Evolutionary conservation across 164 flowering plant species (phyloP), one percentile per base, ranked within the genome.

Genomic region (Platanus orientalis): DNA sequence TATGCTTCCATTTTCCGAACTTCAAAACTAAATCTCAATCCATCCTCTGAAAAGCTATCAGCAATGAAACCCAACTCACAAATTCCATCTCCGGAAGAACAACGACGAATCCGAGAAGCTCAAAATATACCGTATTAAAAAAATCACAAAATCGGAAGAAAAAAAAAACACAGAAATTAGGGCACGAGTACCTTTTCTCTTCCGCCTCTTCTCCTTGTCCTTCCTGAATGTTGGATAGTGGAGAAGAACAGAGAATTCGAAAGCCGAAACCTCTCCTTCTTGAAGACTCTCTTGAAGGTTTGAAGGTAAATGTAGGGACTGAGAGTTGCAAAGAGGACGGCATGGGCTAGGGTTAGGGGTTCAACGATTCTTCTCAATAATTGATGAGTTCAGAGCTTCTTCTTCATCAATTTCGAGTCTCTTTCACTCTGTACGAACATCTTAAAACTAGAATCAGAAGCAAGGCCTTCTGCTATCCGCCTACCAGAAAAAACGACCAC

Each of bases 301-400:
- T 56, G 40, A 68, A 55, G 10, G 67, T 52, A 29, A 53, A 61
- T 10, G 34, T 3, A 4, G 74, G 79, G 16, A 64, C 16, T 1
- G 65, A 55, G 64, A 67, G 57, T 59, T 70, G 76, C 67, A 71
- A 50, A 65, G 64, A 9, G 68, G 0, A 54, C 13, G 70, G 39
- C 76, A 68, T 66, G n/a, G 5, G 39, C 14, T 27, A 45, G 36
- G 39, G 25, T 25, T 44, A 32, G 62, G 61, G 34, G 29, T 61
- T 62, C 10, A 42, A 42, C 13, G 17, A 10, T 42, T 42, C 4
- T 32, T 32, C 9, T 9, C 36, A n/a, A n/a, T 32, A 32, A 32
- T 32, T 32, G 36, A 32, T 32, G 36, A 32, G 9, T 32, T n/a
- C n/a, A n/a, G n/a, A n/a, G n/a, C n/a, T n/a, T n/a, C n/a, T n/a